Evolutionary conservation across 129 eudicot genomes (phyloP).

Genomic region (Mikania micrantha): DNA sequence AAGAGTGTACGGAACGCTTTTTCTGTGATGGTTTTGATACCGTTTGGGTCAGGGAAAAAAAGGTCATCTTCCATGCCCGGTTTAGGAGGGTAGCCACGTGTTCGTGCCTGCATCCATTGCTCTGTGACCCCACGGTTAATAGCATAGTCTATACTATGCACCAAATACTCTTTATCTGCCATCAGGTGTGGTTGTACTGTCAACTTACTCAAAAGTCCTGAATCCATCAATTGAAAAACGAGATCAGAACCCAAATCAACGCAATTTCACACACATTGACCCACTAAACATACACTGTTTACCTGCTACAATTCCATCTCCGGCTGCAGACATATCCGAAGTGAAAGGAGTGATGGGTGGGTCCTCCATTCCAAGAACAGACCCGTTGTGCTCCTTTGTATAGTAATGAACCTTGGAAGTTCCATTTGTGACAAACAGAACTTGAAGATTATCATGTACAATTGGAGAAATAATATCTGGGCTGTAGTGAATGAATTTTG

Average conservation of each 20-base stretch:
- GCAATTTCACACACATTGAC: not conserved
- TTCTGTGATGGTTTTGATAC: constrained; percentile 53
- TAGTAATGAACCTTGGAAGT: constrained; percentile 89
- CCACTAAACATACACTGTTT: not conserved
- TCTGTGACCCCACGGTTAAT: constrained; percentile 74
- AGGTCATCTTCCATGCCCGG: constrained; percentile 59
- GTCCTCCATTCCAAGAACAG: constrained; percentile 85
- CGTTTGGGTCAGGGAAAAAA: constrained; percentile 45
- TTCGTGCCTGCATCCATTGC: constrained; percentile 69
- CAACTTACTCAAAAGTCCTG: constrained; percentile 75
- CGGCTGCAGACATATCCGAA: constrained; percentile 83
- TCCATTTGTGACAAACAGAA: constrained; percentile 93
- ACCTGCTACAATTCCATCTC: constrained; percentile 97
- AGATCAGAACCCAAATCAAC: constrained; percentile 8
- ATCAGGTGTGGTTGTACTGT: constrained; percentile 67
- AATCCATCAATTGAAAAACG: constrained; percentile 7
- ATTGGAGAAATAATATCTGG: constrained; percentile 61
- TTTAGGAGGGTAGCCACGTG: constrained; percentile 65
- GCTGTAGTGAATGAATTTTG: constrained; percentile 64
- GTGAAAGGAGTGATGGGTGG: constrained; percentile 74
- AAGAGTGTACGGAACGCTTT: constrained; percentile 47
- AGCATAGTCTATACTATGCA: constrained; percentile 64
- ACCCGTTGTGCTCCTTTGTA: constrained; percentile 70
- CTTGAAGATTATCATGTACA: constrained; percentile 71
- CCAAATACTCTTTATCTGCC: constrained; percentile 56